Conservation (phyloP, 139 green algal genomes). For the Parachlorella kessleri region DNA sequence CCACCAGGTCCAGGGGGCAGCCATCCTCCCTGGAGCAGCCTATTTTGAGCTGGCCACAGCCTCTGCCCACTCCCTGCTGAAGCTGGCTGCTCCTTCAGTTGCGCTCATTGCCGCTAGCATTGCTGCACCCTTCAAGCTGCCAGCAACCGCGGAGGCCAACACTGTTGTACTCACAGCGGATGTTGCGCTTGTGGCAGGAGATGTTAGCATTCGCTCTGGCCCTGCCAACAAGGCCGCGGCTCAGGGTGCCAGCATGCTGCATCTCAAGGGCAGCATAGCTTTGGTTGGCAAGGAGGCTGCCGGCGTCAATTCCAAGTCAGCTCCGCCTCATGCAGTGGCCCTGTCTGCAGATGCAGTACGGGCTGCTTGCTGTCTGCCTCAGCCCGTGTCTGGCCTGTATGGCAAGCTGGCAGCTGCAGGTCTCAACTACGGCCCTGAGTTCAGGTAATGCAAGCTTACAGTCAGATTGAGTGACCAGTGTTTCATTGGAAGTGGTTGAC, state of each 20-base stretch:
- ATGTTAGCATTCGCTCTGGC: conserved; percentile 38
- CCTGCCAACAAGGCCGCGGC: conserved; percentile 10
- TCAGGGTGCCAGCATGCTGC: neutral
- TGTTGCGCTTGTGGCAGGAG: conserved; percentile 7
- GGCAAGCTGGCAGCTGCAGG: conserved; percentile 45
- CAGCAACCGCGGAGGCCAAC: neutral
- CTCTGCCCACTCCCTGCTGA: conserved; percentile 5
- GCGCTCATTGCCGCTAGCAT: conserved; percentile 39
- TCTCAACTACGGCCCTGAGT: conserved; percentile 71
- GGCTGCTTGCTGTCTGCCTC: conserved; percentile 39
- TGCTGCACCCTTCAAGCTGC: conserved; percentile 55
- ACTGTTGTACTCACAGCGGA: conserved; percentile 9
- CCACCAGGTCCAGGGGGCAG: conserved; percentile 60
- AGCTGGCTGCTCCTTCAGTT: conserved; percentile 10
- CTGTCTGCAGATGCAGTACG: conserved; percentile 41
- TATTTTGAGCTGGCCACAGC: conserved; percentile 34
- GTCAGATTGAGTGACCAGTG: too few relatives aligned
- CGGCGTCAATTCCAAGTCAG: too few relatives aligned
- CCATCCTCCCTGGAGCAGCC: conserved; percentile 47
- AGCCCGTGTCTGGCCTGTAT: conserved; percentile 45
- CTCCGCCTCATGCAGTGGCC: neutral
- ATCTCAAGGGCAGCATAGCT: conserved; percentile 4
- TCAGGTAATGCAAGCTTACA: conserved; percentile 46
- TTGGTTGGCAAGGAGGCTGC: neutral
- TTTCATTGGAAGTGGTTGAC: too few relatives aligned